These are phyloP conservation scores for Botrytis cinerea DNA, from an alignment of 2,329 filamentous ascomycete species.

Conservation along the genomic window DNA sequence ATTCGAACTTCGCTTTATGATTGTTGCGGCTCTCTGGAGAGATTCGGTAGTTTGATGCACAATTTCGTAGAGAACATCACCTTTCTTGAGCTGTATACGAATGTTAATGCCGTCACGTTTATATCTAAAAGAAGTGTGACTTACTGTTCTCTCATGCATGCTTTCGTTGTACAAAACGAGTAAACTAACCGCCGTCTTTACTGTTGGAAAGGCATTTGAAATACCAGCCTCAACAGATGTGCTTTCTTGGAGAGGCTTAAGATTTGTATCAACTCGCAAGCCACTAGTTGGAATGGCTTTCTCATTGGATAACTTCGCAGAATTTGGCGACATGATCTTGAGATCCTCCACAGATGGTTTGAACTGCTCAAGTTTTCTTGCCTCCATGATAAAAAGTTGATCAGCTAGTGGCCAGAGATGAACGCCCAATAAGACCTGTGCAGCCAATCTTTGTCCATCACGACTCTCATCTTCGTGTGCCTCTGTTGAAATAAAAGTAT, in stretches of 20 bases:
- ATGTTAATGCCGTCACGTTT: slow-evolving; percentile 29
- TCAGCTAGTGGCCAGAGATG: slow-evolving; percentile 41
- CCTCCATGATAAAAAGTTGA: slow-evolving; percentile 39
- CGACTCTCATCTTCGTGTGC: slow-evolving; percentile 37
- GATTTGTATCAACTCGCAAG: slow-evolving; percentile 23
- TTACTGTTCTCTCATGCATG: slow-evolving; percentile 40
- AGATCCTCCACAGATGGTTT: slow-evolving; percentile 39
- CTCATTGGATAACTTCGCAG: background rate
- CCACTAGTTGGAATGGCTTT: slow-evolving; percentile 15
- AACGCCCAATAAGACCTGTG: slow-evolving; percentile 36
- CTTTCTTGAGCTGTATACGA: slow-evolving; percentile 30
- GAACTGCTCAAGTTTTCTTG: slow-evolving; percentile 39
- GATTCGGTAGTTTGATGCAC: slow-evolving; percentile 88
- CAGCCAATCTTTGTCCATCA: slow-evolving; percentile 34
- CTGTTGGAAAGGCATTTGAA: slow-evolving; percentile 59
- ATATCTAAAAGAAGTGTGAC: slow-evolving; percentile 16
- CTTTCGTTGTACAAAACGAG: slow-evolving; percentile 59
- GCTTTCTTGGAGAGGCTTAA: slow-evolving; percentile 52
- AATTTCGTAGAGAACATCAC: slow-evolving; percentile 73
- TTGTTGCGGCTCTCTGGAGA: slow-evolving; percentile 72
- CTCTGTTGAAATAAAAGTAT: slow-evolving; percentile 36
- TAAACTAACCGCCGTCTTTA: slow-evolving; percentile 59
- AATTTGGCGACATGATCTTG: slow-evolving; percentile 21
- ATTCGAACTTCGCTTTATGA: slow-evolving; percentile 61
- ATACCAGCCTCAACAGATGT: slow-evolving; percentile 56